phyloP scores from a whole-genome alignment of 2,329 filamentous ascomycete genomes.

The Cytospora piceae region DNA sequence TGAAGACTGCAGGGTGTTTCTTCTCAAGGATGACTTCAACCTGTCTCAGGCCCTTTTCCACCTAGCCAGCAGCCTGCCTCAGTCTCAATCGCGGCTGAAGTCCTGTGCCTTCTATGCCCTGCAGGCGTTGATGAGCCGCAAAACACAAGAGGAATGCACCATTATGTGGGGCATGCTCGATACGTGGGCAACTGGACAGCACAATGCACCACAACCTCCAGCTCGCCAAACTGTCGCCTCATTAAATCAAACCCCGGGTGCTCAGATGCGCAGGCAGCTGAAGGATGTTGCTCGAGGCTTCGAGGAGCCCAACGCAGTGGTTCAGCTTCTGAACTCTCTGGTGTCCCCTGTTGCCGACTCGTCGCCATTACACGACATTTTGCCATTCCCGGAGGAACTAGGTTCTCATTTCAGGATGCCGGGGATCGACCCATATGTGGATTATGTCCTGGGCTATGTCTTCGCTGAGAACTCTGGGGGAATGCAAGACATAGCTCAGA shows the following conservation, averaged over 20 bases:
- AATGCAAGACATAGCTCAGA: conserved; percentile 67
- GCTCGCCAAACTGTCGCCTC: conserved; percentile 24
- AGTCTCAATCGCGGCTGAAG: conserved; percentile 63
- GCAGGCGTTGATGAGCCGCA: conserved; percentile 74
- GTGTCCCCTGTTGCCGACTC: conserved; percentile 67
- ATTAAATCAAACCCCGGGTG: conserved; percentile 38
- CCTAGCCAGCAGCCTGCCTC: conserved; percentile 71
- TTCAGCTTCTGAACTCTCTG: conserved; percentile 74
- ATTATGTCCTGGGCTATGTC: conserved; percentile 83
- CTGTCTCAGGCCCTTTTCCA: conserved; percentile 77
- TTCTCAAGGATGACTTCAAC: conserved; percentile 66
- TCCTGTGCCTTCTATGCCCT: conserved; percentile 84
- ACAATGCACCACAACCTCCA: conserved; percentile 44
- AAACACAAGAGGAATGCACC: conserved; percentile 67
- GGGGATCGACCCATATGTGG: conserved; percentile 90
- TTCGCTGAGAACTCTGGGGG: conserved; percentile 71
- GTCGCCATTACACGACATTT: conserved; percentile 67
- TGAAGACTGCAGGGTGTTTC: conserved; percentile 69
- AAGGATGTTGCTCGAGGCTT: conserved; percentile 77
- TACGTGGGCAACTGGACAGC: conserved; percentile 70
- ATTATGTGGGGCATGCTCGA: conserved; percentile 83
- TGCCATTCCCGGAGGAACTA: conserved; percentile 87
- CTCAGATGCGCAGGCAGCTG: conserved; percentile 66
- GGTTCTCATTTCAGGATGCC: conserved; percentile 75
- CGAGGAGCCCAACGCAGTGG: conserved; percentile 84